Evolutionary conservation across 2,329 filamentous ascomycete genomes (phyloP).

Genomic region (Zasmidium angulare): DNA sequence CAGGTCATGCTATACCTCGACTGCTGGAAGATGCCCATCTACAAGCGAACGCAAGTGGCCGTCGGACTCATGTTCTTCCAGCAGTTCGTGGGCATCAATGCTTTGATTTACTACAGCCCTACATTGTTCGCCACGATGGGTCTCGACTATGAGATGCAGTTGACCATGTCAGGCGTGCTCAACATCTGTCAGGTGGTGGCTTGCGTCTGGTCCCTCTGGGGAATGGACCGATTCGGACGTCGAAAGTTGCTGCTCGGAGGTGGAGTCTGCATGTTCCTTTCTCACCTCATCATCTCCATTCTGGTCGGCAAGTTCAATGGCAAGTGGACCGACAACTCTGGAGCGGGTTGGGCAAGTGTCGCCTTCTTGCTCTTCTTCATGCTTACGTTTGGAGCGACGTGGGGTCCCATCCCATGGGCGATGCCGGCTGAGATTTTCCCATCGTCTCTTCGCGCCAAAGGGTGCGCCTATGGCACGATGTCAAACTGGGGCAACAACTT

Average conservation of each 20-base stretch:
- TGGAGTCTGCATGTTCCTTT: slow-evolving; percentile 49
- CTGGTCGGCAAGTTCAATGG: slow-evolving; percentile 54
- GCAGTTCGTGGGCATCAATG: slow-evolving; percentile 48
- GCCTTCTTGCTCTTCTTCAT: slow-evolving; percentile 33
- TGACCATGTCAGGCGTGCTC: slow-evolving; percentile 44
- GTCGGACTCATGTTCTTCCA: slow-evolving; percentile 59
- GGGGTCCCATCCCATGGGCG: slow-evolving; percentile 37
- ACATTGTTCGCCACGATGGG: slow-evolving; percentile 46
- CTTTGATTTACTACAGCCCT: slow-evolving; percentile 51
- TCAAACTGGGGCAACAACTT: slow-evolving; percentile 62
- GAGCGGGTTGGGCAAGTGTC: slow-evolving; percentile 44
- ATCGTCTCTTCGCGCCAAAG: slow-evolving; percentile 61
- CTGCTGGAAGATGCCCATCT: slow-evolving; percentile 47
- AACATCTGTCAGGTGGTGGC: slow-evolving; percentile 47
- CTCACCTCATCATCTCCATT: slow-evolving; percentile 52
- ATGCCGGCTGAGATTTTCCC: slow-evolving; percentile 62
- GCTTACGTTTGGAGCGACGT: slow-evolving; percentile 56
- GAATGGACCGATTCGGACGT: slow-evolving; percentile 46
- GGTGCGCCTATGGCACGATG: slow-evolving; percentile 50
- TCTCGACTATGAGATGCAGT: slow-evolving; percentile 37
- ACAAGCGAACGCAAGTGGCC: slow-evolving; percentile 52
- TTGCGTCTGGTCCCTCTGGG: slow-evolving; percentile 42
- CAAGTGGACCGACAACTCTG: slow-evolving; percentile 44
- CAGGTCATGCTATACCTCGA: slow-evolving; percentile 50
- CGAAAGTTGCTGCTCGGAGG: slow-evolving; percentile 42